Conservation (phyloP, 805 yeast genomes). For the Blastobotrys mokoenaii region DNA sequence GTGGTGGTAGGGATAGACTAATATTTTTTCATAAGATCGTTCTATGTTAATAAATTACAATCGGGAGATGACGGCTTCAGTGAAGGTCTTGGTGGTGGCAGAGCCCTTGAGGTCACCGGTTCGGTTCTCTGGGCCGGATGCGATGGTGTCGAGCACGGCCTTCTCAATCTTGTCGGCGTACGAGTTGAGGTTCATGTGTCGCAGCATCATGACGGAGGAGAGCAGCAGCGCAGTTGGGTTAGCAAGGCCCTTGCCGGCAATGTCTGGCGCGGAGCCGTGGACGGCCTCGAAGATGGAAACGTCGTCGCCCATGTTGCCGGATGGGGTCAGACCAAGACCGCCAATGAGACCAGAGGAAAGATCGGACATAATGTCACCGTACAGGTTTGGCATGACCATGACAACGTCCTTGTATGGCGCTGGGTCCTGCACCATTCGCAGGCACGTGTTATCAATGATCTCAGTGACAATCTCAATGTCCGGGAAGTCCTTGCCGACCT, state of each 20-base stretch:
- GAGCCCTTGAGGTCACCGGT: constrained; percentile 94
- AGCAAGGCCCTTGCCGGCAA: constrained; percentile 97
- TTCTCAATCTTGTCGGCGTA: constrained; percentile 79
- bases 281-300: constrained; percentile 98
- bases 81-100: constrained; percentile 82
- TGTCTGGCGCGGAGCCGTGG: constrained; percentile 99
- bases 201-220: constrained; percentile 97
- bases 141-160: constrained; percentile 82
- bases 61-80: constrained; percentile 80
- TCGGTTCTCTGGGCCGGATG: constrained; percentile 92
- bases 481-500: constrained; percentile 86
- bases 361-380: constrained; percentile 98
- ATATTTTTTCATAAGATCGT: too few relatives aligned
- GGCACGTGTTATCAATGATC: constrained; percentile 90
- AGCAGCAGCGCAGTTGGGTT: constrained; percentile 96
- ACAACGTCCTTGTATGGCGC: constrained; percentile 78
- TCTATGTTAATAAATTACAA: constrained; percentile 33
- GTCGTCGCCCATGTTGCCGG: constrained; percentile 98
- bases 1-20: too few relatives aligned
- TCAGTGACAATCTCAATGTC: constrained; percentile 77
- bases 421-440: constrained; percentile 86
- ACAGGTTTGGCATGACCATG: constrained; percentile 98
- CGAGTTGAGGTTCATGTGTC: constrained; percentile 86
- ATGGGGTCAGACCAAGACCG: constrained; percentile 97
- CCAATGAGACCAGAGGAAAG: constrained; percentile 96